phyloP scores from a whole-genome alignment of 2,329 filamentous ascomycete species.

The Paraphaeosphaeria sporulosa region DNA sequence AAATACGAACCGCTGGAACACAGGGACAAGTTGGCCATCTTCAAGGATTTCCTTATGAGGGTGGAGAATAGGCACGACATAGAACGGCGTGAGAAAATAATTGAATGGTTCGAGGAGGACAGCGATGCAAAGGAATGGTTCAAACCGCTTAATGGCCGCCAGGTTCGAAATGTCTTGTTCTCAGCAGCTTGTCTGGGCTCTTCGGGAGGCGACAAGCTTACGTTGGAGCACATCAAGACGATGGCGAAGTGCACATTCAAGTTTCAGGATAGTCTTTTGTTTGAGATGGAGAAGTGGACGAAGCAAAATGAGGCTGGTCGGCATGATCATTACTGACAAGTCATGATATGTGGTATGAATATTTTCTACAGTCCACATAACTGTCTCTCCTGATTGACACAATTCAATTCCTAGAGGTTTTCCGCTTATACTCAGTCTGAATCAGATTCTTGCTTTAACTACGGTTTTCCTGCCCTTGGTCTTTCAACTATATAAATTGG shows the following conservation, averaged over 20 bases:
- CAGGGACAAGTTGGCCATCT: not conserved
- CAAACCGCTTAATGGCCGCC: conserved; percentile 18
- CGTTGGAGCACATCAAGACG: not conserved
- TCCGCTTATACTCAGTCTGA: too few relatives aligned
- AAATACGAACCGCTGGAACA: conserved; percentile 21
- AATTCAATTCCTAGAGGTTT: too few relatives aligned
- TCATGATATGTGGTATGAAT: not conserved
- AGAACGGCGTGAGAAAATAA: conserved; percentile 5
- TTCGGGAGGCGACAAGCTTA: not conserved
- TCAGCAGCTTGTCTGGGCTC: conserved; percentile 9
- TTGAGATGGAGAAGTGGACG: not conserved
- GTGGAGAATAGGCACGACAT: conserved; percentile 3
- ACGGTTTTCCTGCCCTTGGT: too few relatives aligned
- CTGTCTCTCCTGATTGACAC: not conserved
- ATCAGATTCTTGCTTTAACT: too few relatives aligned
- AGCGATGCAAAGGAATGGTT: conserved; percentile 14
- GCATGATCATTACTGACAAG: not conserved
- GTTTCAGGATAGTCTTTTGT: not conserved
- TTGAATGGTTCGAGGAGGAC: conserved; percentile 11
- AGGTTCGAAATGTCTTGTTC: conserved; percentile 18
- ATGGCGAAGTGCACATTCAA: not conserved
- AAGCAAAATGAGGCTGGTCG: not conserved
- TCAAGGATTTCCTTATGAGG: conserved; percentile 9
- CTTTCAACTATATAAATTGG: too few relatives aligned
- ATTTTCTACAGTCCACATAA: not conserved